Evolutionary conservation across 2,329 filamentous ascomycete genomes (phyloP), one percentile per base, ranked within the genome.

Genomic region (Colletotrichum brevisporum): DNA sequence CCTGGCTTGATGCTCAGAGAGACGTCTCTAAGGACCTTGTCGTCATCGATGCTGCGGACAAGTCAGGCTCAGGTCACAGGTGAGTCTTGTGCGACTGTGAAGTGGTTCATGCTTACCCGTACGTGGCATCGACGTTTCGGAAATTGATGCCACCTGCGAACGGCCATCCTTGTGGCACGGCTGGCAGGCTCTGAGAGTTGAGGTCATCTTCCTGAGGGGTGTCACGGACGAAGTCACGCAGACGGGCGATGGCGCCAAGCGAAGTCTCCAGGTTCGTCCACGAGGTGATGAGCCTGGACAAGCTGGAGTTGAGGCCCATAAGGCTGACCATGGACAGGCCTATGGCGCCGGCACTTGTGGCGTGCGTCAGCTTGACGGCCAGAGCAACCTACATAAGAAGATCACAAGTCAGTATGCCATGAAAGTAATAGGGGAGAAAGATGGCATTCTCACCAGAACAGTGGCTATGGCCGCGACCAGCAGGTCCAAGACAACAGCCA

Each of bases 401-500:
- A 24, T 2, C 45, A 12, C 18, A 39, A 2, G 16, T 59, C n/a
- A 59, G 43, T 6, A 43, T 24, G 18, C 6, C 47, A 12, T 9
- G n/a, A 5, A 18, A 5, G 8, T 12, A 41, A 18, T 5, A 15
- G 58, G 18, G 39, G 13, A 24, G n/a, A 4, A 10, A 5, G 43
- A 5, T 12, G 27, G 21, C 4, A 4, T n/a, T 10, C 53, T 36
- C 6, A 87, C 81, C 3, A 88, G 71, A 2, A 85, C 71, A 1
- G 83, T 78, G 1, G 84, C 84, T 48, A 88, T 77, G 2, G 73
- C 81, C 0, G 84, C 81, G 0, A 85, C 83, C 3, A 85, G 78
- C 36, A 88, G 73, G 67, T 87, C 84, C 1, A 89, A 74, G 0
- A 86, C 83, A 2, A 89, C 75, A 0, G 78, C 82, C 0, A 89